Conservation (phyloP, 176 grass and related monocot genomes). For the Phoenix dactylifera region DNA sequence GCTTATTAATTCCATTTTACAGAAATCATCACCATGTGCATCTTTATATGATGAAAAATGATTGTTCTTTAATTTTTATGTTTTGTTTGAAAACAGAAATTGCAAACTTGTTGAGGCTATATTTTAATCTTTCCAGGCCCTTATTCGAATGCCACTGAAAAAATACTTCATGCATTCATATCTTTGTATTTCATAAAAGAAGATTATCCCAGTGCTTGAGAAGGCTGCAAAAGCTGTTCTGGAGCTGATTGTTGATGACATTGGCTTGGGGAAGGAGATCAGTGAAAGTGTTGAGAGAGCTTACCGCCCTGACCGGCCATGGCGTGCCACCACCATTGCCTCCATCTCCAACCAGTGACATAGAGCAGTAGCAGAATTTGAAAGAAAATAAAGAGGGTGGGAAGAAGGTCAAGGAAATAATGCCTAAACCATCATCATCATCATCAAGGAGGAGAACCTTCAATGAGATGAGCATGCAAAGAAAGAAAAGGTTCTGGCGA, state of each 20-base stretch:
- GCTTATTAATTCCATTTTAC: no score
- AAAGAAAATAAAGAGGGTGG: constrained; percentile 6
- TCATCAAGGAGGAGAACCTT: constrained; percentile 43
- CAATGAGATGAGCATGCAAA: constrained; percentile 18
- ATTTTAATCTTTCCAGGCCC: no score
- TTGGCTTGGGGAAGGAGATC: constrained; percentile 71
- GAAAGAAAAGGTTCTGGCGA: constrained; percentile 22
- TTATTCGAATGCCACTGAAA: no score
- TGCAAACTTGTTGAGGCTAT: no score
- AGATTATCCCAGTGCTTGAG: constrained; percentile 60
- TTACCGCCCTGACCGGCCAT: constrained; percentile 43
- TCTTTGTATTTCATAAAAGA: no score
- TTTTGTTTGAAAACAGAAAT: no score
- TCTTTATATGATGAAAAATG: no score
- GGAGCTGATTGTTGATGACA: constrained; percentile 74
- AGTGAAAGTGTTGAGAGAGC: constrained; percentile 71
- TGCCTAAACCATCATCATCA: neutral
- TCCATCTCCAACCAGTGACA: constrained; percentile 7
- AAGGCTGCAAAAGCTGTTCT: constrained; percentile 86
- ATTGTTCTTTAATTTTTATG: no score
- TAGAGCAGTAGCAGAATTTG: constrained; percentile 7
- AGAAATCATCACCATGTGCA: no score
- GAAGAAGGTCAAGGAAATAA: constrained; percentile 31
- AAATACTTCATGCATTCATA: no score
- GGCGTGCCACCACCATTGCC: constrained; percentile 15